These are phyloP conservation scores for Trifolium pratense DNA, from an alignment of 306 rosid genomes.

Conservation along the genomic window DNA sequence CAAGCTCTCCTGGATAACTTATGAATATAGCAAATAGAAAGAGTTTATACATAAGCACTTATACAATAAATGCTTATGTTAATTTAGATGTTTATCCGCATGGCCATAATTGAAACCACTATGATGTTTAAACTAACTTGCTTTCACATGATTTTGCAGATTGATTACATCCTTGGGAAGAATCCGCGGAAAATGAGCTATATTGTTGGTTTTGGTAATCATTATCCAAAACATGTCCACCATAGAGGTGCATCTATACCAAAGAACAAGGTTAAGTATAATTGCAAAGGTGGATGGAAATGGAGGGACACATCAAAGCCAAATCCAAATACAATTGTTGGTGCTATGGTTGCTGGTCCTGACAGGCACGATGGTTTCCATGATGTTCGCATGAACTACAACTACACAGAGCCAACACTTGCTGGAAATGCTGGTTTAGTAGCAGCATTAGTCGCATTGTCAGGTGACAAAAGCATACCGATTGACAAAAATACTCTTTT, in stretches of 20 bases:
- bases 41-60: neutral
- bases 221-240: constrained; percentile 90
- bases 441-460: constrained; percentile 87
- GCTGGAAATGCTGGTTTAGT: constrained; percentile 98
- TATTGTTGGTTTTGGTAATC: constrained; percentile 79
- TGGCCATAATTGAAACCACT: neutral
- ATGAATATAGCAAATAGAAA: neutral
- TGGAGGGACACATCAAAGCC: constrained; percentile 85
- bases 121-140: constrained; percentile 4
- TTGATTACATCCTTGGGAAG: constrained; percentile 90
- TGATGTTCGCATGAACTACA: constrained; percentile 85
- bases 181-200: constrained; percentile 94
- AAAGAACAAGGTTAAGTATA: constrained; percentile 83
- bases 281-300: constrained; percentile 97
- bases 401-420: constrained; percentile 94
- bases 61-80: neutral
- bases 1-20: neutral
- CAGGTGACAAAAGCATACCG: constrained; percentile 68
- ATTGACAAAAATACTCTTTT: constrained; percentile 90
- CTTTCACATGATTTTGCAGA: constrained; percentile 55
- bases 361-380: constrained; percentile 90
- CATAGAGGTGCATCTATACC: constrained; percentile 97
- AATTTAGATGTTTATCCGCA: neutral
- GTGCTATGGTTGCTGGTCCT: constrained; percentile 99
- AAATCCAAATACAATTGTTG: constrained; percentile 81